Evolutionary conservation across 2,329 filamentous ascomycete species (phyloP).

Genomic region (Aspergillus japonicus): DNA sequence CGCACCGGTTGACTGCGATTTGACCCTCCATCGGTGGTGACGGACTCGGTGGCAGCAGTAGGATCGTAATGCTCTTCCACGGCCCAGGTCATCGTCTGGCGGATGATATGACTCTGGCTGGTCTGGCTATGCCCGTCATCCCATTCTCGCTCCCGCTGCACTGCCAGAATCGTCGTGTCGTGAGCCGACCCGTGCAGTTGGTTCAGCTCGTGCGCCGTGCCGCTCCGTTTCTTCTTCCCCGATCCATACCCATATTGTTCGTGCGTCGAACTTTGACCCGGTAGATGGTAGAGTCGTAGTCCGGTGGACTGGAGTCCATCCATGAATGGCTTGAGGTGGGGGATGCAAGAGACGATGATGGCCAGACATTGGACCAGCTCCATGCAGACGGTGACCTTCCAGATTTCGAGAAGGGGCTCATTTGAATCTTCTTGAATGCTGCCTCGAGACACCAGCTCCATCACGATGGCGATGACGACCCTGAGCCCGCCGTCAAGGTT

Average conservation of each 20-base stretch:
- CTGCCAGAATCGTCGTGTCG: background rate
- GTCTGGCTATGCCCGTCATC: background rate
- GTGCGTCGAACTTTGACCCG: background rate
- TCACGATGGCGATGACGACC: background rate
- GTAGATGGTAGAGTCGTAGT: background rate
- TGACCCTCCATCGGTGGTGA: background rate
- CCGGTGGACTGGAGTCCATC: slow-evolving; percentile 4
- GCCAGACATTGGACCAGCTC: background rate
- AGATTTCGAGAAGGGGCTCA: background rate
- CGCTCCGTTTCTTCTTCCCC: background rate
- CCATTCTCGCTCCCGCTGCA: background rate
- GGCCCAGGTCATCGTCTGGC: background rate
- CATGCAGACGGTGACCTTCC: background rate
- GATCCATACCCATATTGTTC: background rate
- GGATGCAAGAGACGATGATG: background rate
- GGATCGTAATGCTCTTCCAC: slow-evolving; percentile 4
- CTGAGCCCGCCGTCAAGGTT: background rate
- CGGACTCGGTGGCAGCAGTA: background rate
- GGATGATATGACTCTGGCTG: slow-evolving; percentile 3
- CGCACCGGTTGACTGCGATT: background rate
- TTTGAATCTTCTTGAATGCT: background rate
- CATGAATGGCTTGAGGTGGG: slow-evolving; percentile 3
- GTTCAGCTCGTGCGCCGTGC: background rate
- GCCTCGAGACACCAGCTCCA: slow-evolving; percentile 1
- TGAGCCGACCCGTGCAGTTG: background rate